Evolutionary conservation across 306 rosid species (phyloP).

Genomic region (Pterocarpus macrocarpus): DNA sequence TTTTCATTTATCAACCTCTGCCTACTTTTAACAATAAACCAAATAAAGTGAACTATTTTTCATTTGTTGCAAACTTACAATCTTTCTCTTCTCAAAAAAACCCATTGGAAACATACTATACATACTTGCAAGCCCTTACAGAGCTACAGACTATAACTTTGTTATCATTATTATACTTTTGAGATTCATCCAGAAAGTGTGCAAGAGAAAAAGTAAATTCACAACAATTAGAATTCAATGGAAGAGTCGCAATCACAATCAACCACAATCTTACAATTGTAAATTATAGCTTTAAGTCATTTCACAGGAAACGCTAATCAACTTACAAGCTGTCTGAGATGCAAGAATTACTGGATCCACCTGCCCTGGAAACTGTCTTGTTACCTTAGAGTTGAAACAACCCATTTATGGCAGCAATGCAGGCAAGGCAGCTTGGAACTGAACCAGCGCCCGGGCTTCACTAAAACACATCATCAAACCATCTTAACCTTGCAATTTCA

Average conservation of each 20-base stretch:
- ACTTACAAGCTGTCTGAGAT: conserved; percentile 94
- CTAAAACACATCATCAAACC: conserved; percentile 65
- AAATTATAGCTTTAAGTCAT: conserved; percentile 22
- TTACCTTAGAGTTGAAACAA: conserved; percentile 76
- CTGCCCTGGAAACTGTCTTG: conserved; percentile 74
- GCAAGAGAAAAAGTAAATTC: conserved; percentile 4
- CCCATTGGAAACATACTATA: neutral
- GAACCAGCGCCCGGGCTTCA: conserved; percentile 53
- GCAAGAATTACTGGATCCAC: conserved; percentile 86
- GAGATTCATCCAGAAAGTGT: conserved; percentile 30
- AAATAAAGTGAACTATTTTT: conserved; percentile 11
- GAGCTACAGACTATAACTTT: neutral
- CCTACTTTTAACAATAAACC: conserved; percentile 23
- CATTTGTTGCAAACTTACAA: neutral
- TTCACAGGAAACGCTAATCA: neutral
- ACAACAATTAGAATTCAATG: conserved; percentile 24
- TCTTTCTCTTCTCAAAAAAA: conserved; percentile 11
- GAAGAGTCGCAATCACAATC: conserved; percentile 23
- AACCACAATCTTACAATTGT: neutral
- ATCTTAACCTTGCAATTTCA: conserved; percentile 61
- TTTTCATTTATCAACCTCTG: conserved; percentile 6
- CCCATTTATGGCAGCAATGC: conserved; percentile 79
- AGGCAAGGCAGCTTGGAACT: conserved; percentile 51
- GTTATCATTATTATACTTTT: conserved; percentile 2
- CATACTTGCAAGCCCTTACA: neutral